A percentile compares a stretch with the other conserved stretches of the same genome.
Conservation (phyloP, 2,329 filamentous ascomycete species). For the Parastagonospora nodorum region DNA sequence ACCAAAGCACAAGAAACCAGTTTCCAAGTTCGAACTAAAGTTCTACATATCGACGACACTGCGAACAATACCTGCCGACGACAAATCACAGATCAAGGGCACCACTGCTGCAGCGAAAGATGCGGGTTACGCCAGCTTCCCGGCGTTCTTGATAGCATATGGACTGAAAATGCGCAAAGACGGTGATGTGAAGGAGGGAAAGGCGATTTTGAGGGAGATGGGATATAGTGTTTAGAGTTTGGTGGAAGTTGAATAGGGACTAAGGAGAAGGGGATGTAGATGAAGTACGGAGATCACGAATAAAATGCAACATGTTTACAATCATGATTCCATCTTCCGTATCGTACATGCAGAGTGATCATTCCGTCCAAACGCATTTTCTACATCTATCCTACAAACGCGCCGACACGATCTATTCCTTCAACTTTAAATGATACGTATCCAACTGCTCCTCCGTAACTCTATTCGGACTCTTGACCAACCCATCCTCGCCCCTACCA, state of each 20-base stretch:
- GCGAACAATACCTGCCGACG: neutral
- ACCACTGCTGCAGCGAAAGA: conserved; percentile 17
- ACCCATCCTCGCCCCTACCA: conserved; percentile 82
- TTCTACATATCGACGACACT: no score
- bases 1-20: no score
- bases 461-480: conserved; percentile 76
- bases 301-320: neutral
- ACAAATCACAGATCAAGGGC: conserved; percentile 9
- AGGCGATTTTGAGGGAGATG: conserved; percentile 24
- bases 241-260: neutral
- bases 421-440: conserved; percentile 61
- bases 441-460: conserved; percentile 66
- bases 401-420: conserved; percentile 7
- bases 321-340: no score
- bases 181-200: conserved; percentile 27
- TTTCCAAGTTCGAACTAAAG: no score
- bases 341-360: neutral
- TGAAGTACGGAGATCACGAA: neutral
- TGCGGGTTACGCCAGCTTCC: conserved; percentile 17
- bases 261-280: neutral
- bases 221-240: conserved; percentile 16
- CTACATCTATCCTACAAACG: neutral
- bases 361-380: no score
- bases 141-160: conserved; percentile 20
- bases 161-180: conserved; percentile 10